Evolutionary conservation across 352 stramenopile species (phyloP).

Genomic region (Phytophthora litchii): DNA sequence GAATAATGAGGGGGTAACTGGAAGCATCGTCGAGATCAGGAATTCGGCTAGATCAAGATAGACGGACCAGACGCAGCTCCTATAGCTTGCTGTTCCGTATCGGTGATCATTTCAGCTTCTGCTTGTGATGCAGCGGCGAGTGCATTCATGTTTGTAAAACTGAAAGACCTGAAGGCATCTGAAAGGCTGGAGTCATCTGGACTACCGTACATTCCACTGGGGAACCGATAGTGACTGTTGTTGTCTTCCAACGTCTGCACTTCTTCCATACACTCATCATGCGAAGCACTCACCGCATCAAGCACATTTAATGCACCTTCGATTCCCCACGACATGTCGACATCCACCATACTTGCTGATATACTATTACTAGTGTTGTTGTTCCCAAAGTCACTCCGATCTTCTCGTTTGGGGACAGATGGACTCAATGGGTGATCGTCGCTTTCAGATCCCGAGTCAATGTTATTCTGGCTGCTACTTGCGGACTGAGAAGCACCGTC

Average conservation of each 20-base stretch:
- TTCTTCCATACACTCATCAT: conserved; percentile 8
- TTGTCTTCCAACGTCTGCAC: conserved; percentile 32
- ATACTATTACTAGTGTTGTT: conserved; percentile 17
- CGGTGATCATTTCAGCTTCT: conserved; percentile 69
- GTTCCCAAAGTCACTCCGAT: conserved; percentile 8
- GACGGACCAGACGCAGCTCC: conserved; percentile 53
- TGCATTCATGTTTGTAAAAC: conserved; percentile 89
- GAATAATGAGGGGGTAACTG: conserved; percentile 15
- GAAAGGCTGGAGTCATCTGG: conserved; percentile 42
- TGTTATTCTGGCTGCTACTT: conserved; percentile 32
- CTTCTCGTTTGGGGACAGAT: conserved; percentile 21
- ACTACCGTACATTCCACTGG: conserved; percentile 71
- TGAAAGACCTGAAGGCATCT: conserved; percentile 80
- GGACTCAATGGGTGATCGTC: conserved; percentile 20
- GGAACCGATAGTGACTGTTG: conserved; percentile 56
- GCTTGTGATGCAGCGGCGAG: conserved; percentile 74
- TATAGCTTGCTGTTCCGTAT: conserved; percentile 47
- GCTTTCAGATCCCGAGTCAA: conserved; percentile 35
- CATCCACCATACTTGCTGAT: conserved; percentile 17
- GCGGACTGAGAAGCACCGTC: conserved; percentile 53
- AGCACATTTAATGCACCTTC: conserved; percentile 11
- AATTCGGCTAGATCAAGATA: conserved; percentile 64
- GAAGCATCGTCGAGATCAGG: conserved; percentile 1
- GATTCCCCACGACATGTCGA: conserved; percentile 31
- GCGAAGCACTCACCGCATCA: conserved; percentile 2